A percentile compares a stretch with the other conserved stretches of the same genome.
Evolutionary conservation across 495 filamentous ascomycete species (phyloP).

Genomic region (Penicillium malachiteum): DNA sequence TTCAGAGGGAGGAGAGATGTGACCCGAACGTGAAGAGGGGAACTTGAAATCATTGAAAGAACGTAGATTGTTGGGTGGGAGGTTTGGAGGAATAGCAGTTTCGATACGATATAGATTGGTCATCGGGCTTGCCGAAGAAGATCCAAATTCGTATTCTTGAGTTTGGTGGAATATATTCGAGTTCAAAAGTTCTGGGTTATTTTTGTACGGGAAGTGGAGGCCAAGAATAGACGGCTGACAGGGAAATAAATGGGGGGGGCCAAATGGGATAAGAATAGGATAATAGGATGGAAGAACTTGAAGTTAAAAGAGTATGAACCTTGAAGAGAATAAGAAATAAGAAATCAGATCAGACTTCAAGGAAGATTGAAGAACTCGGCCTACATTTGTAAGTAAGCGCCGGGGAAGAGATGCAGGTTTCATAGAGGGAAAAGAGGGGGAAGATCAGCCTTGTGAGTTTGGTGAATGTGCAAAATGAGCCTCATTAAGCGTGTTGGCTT

Average conservation of each 20-base stretch:
- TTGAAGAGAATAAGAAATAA: not conserved
- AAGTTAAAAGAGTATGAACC: not conserved
- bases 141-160: not conserved
- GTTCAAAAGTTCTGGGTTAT: not conserved
- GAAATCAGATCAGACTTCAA: too few relatives aligned
- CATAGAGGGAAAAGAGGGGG: not conserved
- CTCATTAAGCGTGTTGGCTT: conserved; percentile 13
- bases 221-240: not conserved
- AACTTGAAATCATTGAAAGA: conserved; percentile 16
- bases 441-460: conserved; percentile 8
- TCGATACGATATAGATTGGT: conserved; percentile 13
- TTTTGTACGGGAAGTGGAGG: not conserved
- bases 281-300: too few relatives aligned
- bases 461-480: conserved; percentile 5
- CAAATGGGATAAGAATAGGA: not conserved
- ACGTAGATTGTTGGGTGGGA: conserved; percentile 6
- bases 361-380: too few relatives aligned
- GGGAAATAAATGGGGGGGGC: not conserved
- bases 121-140: conserved; percentile 5
- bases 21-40: conserved; percentile 7
- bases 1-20: conserved; percentile 22
- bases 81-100: conserved; percentile 9
- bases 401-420: not conserved
- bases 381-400: conserved; percentile 1
- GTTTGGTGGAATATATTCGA: not conserved